These are phyloP conservation scores for Xylaria sp. DNA, from an alignment of 2,329 filamentous ascomycete species.

Conservation along the genomic window DNA sequence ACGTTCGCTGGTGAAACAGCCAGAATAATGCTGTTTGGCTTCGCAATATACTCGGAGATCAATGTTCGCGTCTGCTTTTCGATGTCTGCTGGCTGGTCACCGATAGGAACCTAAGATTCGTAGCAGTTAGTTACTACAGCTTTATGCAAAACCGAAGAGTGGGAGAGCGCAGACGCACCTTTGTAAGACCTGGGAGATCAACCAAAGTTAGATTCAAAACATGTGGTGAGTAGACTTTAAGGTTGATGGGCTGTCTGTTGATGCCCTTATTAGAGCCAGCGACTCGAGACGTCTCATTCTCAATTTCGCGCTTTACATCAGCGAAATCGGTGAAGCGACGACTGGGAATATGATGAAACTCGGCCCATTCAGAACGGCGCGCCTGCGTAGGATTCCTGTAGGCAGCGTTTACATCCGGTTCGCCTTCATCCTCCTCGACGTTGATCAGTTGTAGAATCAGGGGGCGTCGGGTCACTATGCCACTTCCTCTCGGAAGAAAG, in stretches of 20 bases:
- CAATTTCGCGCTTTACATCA: constrained; percentile 95
- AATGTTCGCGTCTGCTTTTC: constrained; percentile 98
- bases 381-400: constrained; percentile 81
- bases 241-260: constrained; percentile 95
- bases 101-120: constrained; percentile 80
- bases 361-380: constrained; percentile 80
- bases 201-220: constrained; percentile 96
- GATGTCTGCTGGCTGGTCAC: constrained; percentile 96
- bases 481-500: constrained; percentile 94
- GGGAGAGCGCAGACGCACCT: constrained; percentile 64
- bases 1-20: constrained; percentile 98
- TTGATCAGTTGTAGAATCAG: constrained; percentile 99
- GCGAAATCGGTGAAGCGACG: constrained; percentile 90
- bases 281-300: constrained; percentile 94
- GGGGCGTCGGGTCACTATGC: constrained; percentile 93
- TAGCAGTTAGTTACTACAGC: constrained; percentile 33
- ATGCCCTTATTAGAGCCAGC: constrained; percentile 97
- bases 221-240: constrained; percentile 97
- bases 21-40: constrained; percentile 97
- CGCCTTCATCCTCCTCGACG: constrained; percentile 79
- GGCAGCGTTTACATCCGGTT: constrained; percentile 71
- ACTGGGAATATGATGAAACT: constrained; percentile 95
- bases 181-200: constrained; percentile 94
- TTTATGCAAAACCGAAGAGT: neutral
- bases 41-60: constrained; percentile 98